Base-by-base conservation (phyloP, 495 filamentous ascomycete species). In the Tuber indicum region DNA sequence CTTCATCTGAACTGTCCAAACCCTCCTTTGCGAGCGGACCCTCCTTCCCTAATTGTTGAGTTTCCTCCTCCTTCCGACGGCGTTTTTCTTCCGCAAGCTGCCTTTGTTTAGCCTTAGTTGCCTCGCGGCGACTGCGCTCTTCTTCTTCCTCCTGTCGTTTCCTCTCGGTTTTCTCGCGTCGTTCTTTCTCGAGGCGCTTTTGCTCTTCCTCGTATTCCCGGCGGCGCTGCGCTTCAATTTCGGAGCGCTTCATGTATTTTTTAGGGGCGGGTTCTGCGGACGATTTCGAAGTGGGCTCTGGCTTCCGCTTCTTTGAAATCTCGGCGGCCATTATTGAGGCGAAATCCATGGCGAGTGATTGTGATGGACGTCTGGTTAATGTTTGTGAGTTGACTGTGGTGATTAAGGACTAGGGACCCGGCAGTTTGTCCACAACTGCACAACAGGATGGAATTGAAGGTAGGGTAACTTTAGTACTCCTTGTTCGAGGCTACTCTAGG, bases 121-220 rank as follows among this genome's bases (percentile, higher is more conserved):
- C 88, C 12, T 87, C 88, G 70, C 88, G 87, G 49, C 91, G 90
- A 32, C 89, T 87, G 6, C 90, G 88, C 73, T 93, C 93, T 36
- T 97, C 96, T 32, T 97, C 95, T 72, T 98, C 94, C n/a, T 89
- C 88, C 85, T 94, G 94, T 74, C 94, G 93, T 85, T 98, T 98
- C 77, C 91, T 88, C 14, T 88, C 86, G 0, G 88, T 86, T 49
- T 88, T 89, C 46, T 90, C 89, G 72, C 91, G 88, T 69, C 92
- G 91, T 78, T 91, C 90, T 32, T 85, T 87, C 52, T 91, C 91
- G 74, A 92, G 86, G 1, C 87, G 87, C 62, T 88, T 87, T 84
- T 98, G 94, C 78, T 95, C 92, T 49, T 91, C 90, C 12, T 90
- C 87, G 87, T 99, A 98, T 79, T 91, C 89, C 47, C 91, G 90